Percentiles rank a stretch among this genome's conserved stretches.
These are phyloP conservation scores for Coniella lustricola DNA, from an alignment of 2,329 filamentous ascomycete species.

Conservation along the genomic window DNA sequence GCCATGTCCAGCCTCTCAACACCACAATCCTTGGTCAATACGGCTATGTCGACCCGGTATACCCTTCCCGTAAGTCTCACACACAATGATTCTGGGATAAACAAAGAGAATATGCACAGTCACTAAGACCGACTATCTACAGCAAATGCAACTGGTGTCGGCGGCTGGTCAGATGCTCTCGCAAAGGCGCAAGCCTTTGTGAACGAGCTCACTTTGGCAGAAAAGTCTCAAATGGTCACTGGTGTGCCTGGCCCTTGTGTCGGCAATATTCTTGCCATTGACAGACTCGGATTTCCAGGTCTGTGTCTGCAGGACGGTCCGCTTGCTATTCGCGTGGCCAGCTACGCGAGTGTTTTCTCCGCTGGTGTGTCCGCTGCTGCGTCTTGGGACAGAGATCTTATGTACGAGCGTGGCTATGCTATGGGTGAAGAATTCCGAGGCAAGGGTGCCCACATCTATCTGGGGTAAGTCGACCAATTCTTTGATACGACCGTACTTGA, in stretches of 20 bases:
- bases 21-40: constrained; percentile 34
- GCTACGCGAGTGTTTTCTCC: constrained; percentile 63
- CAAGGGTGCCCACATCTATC: constrained; percentile 70
- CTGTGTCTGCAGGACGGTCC: constrained; percentile 66
- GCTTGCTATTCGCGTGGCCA: constrained; percentile 56
- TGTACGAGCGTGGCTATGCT: constrained; percentile 40
- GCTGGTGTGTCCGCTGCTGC: constrained; percentile 64
- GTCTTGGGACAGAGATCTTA: constrained; percentile 61
- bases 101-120: no score
- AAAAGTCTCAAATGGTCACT: constrained; percentile 39
- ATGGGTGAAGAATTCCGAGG: constrained; percentile 57
- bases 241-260: constrained; percentile 18
- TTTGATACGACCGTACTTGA: constrained; percentile 20
- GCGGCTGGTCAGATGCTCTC: constrained; percentile 30
- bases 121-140: neutral
- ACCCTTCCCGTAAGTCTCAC: constrained; percentile 29
- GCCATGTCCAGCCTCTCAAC: constrained; percentile 33
- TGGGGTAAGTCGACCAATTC: constrained; percentile 37
- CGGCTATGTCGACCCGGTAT: constrained; percentile 30
- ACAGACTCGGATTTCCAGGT: constrained; percentile 47
- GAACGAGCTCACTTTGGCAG: constrained; percentile 54
- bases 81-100: no score
- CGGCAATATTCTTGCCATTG: constrained; percentile 38
- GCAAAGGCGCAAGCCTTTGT: constrained; percentile 45
- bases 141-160: constrained; percentile 31